Evolutionary conservation across 2,329 filamentous ascomycete species (phyloP).

Genomic region (Fusarium caatingaense): DNA sequence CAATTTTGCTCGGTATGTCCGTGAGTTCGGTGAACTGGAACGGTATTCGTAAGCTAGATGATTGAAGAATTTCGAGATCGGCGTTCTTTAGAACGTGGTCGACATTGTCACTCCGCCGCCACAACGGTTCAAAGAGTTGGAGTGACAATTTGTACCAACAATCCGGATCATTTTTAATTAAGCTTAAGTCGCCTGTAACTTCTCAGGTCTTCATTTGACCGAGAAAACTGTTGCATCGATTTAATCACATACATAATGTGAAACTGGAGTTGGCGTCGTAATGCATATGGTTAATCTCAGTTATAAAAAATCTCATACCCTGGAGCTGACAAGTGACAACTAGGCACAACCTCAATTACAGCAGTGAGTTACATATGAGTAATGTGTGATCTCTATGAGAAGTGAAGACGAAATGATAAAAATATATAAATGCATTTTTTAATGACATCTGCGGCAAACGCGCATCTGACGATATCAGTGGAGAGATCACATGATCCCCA

Average conservation of each 20-base stretch:
- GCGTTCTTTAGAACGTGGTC: background rate
- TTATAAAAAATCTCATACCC: background rate
- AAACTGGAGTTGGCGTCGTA: background rate
- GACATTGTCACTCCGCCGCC: background rate
- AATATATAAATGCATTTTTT: background rate
- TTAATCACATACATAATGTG: background rate
- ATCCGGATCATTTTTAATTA: background rate
- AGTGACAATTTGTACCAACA: background rate
- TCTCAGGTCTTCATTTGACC: background rate
- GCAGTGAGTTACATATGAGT: rapidly evolving
- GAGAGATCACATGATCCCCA: slow-evolving; percentile 36
- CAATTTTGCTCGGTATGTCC: background rate
- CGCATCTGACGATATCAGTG: slow-evolving; percentile 28
- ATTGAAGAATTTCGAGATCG: background rate
- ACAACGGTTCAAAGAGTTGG: background rate
- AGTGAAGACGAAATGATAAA: no score
- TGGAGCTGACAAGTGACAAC: background rate
- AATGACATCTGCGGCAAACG: background rate
- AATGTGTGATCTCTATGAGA: no score
- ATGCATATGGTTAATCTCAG: background rate
- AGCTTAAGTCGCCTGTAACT: background rate
- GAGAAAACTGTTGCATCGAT: background rate
- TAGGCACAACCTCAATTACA: background rate
- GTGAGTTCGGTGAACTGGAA: background rate
- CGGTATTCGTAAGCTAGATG: background rate